Base-by-base conservation (phyloP, 2,329 filamentous ascomycete species). In the Aspergillus transmontanensis region DNA sequence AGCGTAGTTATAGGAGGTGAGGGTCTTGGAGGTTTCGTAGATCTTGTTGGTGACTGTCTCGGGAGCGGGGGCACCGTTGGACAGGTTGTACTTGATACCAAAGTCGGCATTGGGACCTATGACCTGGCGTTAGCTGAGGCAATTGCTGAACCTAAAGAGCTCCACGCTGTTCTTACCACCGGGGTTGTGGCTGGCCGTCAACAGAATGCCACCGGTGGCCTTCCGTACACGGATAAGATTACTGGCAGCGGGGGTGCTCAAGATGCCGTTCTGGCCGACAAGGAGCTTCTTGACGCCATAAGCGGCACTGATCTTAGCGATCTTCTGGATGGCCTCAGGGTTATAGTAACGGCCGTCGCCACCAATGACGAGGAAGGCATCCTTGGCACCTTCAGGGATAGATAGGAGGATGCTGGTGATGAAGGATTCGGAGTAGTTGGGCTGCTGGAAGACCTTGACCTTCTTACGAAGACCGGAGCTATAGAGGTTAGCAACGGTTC, bases 271-370 rank as follows among this genome's bases (percentile, higher is more conserved):
- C 81, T 97, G 94, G 66, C 95, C 95, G 82, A 99, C 91, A 76
- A 99, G 81, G 61, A 99, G 89, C 89, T 98, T 99, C 91, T 97
- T 98, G 77, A 98, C 95, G 67, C 95, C 95, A 77, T 99, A 98
- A 59, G 94, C 95, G 71, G 93, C 91, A 79, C 93, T 90, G 75
- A 99, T 98, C 86, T 97, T 97, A 72, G 94, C 94, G 78, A 98
- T 98, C 81, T 96, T 82, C 83, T 98, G 94, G 71, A 96, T 91
- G 66, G 96, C 94, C 79, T 98, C 94, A 53, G 94, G 91, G 83
- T 99, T 99, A 88, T 90, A 98, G 87, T 89, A 99, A 69, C 95
- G 91, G 66, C 95, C 95, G 84, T 99, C 95, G 75, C 95, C 95
- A 75, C 94, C 95, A 78, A 99, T 97, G 79, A 99, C 94, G 69